Evolutionary conservation across 73 alveolate genomes (phyloP).

Genomic region (Tetrahymena elliotti): DNA sequence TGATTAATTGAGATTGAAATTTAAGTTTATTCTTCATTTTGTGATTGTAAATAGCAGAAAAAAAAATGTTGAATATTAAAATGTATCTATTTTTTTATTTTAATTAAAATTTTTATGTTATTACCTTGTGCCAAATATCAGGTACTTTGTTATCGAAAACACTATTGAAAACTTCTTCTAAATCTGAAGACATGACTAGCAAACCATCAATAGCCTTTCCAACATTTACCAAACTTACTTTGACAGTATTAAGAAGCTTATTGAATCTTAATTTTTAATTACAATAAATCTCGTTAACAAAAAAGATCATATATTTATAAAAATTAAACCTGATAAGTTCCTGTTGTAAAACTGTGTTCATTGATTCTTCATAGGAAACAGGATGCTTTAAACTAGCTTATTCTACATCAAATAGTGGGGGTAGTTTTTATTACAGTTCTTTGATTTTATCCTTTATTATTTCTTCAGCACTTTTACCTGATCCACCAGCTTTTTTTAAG

Average conservation of each 20-base stretch:
- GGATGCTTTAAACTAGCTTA: conserved; percentile 92
- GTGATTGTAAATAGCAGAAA: too few relatives aligned
- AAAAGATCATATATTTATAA: background rate
- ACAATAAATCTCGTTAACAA: background rate
- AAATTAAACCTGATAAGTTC: conserved; percentile 63
- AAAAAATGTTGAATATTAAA: too few relatives aligned
- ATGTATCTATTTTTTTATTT: too few relatives aligned
- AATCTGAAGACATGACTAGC: conserved; percentile 87
- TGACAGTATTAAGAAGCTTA: conserved; percentile 76
- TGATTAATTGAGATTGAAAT: too few relatives aligned
- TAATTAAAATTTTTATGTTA: too few relatives aligned
- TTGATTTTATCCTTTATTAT: conserved; percentile 79
- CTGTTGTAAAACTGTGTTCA: conserved; percentile 95
- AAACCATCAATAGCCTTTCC: conserved; percentile 97
- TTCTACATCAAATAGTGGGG: conserved; percentile 84
- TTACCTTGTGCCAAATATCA: conserved; percentile 66
- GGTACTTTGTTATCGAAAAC: conserved; percentile 93
- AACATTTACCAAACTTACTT: conserved; percentile 70
- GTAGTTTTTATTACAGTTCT: conserved; percentile 80
- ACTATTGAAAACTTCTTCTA: conserved; percentile 81
- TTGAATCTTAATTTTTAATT: conserved; percentile 59
- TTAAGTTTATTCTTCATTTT: too few relatives aligned
- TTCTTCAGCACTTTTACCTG: conserved; percentile 93
- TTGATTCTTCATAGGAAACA: conserved; percentile 81
- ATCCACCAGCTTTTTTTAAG: conserved; percentile 64